These are phyloP conservation scores for Hsuehochloa calcarea DNA, from an alignment of 176 grass and related monocot species.

Conservation along the genomic window DNA sequence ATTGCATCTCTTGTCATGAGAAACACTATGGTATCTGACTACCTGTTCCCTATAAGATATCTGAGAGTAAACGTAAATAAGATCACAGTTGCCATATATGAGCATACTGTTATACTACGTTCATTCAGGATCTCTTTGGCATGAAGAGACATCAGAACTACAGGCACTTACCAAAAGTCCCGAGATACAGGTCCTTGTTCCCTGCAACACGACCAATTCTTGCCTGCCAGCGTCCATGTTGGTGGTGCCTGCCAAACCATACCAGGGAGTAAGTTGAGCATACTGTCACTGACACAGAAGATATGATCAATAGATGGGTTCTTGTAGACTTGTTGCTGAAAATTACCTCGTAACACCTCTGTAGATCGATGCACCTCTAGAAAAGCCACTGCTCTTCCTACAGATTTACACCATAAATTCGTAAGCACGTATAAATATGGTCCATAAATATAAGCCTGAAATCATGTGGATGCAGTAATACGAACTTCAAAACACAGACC, in stretches of 20 bases:
- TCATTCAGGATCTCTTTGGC: not conserved
- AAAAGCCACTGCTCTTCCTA: slow-evolving; percentile 95
- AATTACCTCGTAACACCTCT: slow-evolving; percentile 88
- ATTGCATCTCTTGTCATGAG: not conserved
- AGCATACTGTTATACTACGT: not conserved
- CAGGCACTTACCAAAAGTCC: slow-evolving; percentile 68
- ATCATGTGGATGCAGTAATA: not conserved
- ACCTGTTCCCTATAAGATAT: not conserved
- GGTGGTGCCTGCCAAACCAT: slow-evolving; percentile 71
- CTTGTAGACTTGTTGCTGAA: slow-evolving; percentile 1
- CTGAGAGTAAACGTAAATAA: not conserved
- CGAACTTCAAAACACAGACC: slow-evolving; percentile 40
- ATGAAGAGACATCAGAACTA: not conserved
- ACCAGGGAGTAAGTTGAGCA: slow-evolving; percentile 7
- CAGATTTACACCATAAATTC: slow-evolving; percentile 16
- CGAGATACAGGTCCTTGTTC: slow-evolving; percentile 97
- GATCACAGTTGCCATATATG: not conserved
- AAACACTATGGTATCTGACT: not conserved
- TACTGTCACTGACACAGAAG: not conserved
- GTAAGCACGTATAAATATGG: slow-evolving; percentile 14
- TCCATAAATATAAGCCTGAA: slow-evolving; percentile 2
- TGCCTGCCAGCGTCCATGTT: slow-evolving; percentile 96
- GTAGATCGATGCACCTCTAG: slow-evolving; percentile 92
- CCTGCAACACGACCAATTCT: slow-evolving; percentile 94
- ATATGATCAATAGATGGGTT: slow-evolving; percentile 1